Evolutionary conservation across 176 grass and related monocot species (phyloP).

Genomic region (Cenchrus purpureus): DNA sequence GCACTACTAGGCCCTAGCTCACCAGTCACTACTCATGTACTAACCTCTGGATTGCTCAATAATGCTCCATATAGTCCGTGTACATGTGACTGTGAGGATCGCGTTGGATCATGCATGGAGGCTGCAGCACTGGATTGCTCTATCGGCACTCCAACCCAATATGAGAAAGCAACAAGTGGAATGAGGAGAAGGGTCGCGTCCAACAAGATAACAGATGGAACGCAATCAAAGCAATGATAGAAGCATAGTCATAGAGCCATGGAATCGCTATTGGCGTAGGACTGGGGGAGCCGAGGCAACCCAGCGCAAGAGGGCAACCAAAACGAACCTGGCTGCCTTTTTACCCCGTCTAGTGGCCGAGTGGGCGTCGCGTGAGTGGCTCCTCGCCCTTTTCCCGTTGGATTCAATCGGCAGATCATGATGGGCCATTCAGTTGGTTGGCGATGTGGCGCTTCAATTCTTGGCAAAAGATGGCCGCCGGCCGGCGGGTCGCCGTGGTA

Average conservation of each 20-base stretch:
- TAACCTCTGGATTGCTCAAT: not conserved
- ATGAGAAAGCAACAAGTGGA: not conserved
- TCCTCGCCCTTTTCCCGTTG: not conserved
- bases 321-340: not conserved
- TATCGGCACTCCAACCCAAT: not conserved
- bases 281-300: constrained; percentile 15
- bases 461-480: not conserved
- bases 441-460: not conserved
- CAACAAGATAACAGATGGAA: constrained; percentile 8
- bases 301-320: not conserved
- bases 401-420: constrained; percentile 1
- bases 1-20: not conserved
- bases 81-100: too few relatives aligned
- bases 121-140: not conserved
- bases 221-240: not conserved
- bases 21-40: not conserved
- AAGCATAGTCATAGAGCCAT: too few relatives aligned
- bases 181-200: not conserved
- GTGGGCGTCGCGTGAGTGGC: not conserved
- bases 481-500: not conserved
- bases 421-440: not conserved
- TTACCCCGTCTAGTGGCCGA: not conserved
- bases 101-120: not conserved
- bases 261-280: not conserved
- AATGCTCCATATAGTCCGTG: not conserved